A percentile compares a stretch with the other conserved stretches of the same genome.
Evolutionary conservation across 495 filamentous ascomycete species (phyloP).

Genomic region (Lasiosphaeris hirsuta): DNA sequence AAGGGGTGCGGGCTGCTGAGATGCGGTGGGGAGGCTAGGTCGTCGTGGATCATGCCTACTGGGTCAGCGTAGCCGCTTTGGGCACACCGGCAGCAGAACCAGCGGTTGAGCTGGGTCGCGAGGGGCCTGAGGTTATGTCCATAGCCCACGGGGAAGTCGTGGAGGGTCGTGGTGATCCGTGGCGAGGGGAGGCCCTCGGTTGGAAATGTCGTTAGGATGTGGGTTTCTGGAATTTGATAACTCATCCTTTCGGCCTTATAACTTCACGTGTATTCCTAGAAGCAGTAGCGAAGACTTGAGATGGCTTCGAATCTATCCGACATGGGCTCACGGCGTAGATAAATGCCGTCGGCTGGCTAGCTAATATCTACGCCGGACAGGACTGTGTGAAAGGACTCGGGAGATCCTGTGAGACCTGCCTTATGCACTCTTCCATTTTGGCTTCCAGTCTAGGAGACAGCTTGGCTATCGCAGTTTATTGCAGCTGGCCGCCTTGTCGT

Average conservation of each 20-base stretch:
- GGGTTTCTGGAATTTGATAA: constrained; percentile 11
- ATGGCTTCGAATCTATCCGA: too few relatives aligned
- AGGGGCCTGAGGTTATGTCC: neutral
- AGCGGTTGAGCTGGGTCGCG: constrained; percentile 23
- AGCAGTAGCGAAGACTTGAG: too few relatives aligned
- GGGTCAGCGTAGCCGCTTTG: constrained; percentile 16
- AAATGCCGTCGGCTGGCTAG: too few relatives aligned
- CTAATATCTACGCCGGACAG: too few relatives aligned
- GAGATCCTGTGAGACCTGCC: too few relatives aligned
- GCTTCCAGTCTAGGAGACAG: too few relatives aligned
- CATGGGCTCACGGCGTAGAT: too few relatives aligned
- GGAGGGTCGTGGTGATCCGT: constrained; percentile 1
- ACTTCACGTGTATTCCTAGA: too few relatives aligned
- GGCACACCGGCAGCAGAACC: constrained; percentile 30
- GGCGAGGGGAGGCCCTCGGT: constrained; percentile 23
- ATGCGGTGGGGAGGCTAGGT: neutral
- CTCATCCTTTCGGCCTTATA: constrained; percentile 5
- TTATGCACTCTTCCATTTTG: too few relatives aligned
- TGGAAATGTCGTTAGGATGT: constrained; percentile 25
- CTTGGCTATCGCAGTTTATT: too few relatives aligned
- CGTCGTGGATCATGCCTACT: constrained; percentile 23
- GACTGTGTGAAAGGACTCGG: too few relatives aligned
- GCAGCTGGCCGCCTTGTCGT: too few relatives aligned
- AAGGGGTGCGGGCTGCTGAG: neutral
- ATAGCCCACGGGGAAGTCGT: constrained; percentile 12